Evolutionary conservation across 2,329 filamentous ascomycete species (phyloP), one percentile per base, ranked within the genome.

Genomic region (Hypoxylon sp.): DNA sequence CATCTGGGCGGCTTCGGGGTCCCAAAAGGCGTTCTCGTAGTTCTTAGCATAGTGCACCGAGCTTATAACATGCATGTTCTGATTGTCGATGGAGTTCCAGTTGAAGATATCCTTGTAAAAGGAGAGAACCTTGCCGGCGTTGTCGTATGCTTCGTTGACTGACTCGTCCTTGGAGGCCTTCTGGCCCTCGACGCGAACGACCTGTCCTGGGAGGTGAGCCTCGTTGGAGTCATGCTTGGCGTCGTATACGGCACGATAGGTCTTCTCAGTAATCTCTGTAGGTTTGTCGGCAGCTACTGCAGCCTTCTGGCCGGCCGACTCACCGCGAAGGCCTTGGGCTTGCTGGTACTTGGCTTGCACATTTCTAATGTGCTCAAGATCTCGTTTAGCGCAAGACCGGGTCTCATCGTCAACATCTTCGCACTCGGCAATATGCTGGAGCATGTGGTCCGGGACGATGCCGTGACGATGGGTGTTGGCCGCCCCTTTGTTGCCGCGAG

Each of bases 21-120:
- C 83, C 85, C 86, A 88, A 74, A 85, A 86, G 37, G 86, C 85
- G 75, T 88, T 88, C 71, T 85, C 83, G 66, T 85, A 86, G 6
- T 79, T 73, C 64, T 81, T 64, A 3, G 82, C 84, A 72, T 85
- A 88, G 70, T 88, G 86, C 20, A 88, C 83, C n/a, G 82, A 84
- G 73, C 83, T 86, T 66, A 84, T 77, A 35, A 88, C 81, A n/a
- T 82, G 77, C 74, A 81, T 79, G 66, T 84, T 83, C 54, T 82
- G 79, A 77, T 86, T 84, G 76, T 88, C 84, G 61, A 88, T 83
- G 0, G 84, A 86, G 30, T 83, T 79, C 82, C 85, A 86, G 42
- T 80, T 75, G 71, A 87, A 87, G 35, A 82, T 77, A 10, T 84
- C 78, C 55, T 79, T 78, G 78, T 86, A 88, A 72, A 88, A 87